phyloP scores from a whole-genome alignment of 169 alveolate species.

The Cryptosporidium tyzzeri region DNA sequence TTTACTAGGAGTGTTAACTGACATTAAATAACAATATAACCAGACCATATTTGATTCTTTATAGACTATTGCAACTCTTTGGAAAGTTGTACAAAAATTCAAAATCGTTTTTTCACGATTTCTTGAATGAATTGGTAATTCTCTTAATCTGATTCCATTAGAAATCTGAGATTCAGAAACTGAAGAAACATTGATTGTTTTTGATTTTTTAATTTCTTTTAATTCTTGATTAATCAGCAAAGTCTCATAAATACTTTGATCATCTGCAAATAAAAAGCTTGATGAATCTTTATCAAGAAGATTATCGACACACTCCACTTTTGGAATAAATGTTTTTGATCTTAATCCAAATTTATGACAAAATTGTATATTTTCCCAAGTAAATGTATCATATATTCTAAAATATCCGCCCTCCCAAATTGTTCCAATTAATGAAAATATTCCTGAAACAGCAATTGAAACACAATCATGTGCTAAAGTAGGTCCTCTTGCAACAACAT shows the following conservation, averaged over 20 bases:
- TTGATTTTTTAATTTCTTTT: slow-evolving; percentile 17
- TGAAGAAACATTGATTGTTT: not conserved
- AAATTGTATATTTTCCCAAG: slow-evolving; percentile 35
- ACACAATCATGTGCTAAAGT: slow-evolving; percentile 70
- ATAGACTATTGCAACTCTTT: slow-evolving; percentile 44
- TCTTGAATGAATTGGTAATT: slow-evolving; percentile 60
- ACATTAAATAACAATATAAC: slow-evolving; percentile 55
- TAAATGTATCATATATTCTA: slow-evolving; percentile 41
- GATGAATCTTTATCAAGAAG: slow-evolving; percentile 3
- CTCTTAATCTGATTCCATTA: slow-evolving; percentile 25
- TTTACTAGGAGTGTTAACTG: slow-evolving; percentile 9
- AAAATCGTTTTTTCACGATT: slow-evolving; percentile 65
- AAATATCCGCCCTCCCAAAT: slow-evolving; percentile 74
- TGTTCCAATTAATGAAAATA: slow-evolving; percentile 49
- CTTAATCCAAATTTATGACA: slow-evolving; percentile 49
- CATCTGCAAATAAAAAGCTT: slow-evolving; percentile 51
- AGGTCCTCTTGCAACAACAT: slow-evolving; percentile 57
- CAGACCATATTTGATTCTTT: slow-evolving; percentile 66
- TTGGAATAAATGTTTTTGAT: slow-evolving; percentile 50
- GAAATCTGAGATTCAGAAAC: slow-evolving; percentile 7
- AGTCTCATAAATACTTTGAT: slow-evolving; percentile 44
- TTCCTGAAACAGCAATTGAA: slow-evolving; percentile 29
- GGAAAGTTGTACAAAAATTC: slow-evolving; percentile 50
- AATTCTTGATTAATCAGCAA: slow-evolving; percentile 16
- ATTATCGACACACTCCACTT: slow-evolving; percentile 42